These are phyloP conservation scores for Trichoderma gamsii DNA, from an alignment of 495 filamentous ascomycete genomes.

Conservation along the genomic window DNA sequence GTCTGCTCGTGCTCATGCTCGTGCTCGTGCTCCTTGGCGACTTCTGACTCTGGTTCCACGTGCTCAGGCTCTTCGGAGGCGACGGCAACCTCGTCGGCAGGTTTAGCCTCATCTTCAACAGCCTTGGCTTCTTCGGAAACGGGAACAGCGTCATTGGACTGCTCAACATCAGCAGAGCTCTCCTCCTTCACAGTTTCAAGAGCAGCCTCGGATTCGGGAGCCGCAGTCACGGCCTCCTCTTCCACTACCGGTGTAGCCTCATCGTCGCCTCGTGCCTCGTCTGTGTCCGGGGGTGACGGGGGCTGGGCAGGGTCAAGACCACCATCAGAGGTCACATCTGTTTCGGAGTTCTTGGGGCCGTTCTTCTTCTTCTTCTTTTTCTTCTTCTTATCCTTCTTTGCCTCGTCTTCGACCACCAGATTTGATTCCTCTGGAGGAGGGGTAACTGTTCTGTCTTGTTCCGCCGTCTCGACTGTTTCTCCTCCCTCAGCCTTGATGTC, in stretches of 20 bases:
- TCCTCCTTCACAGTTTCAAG: neutral
- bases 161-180: neutral
- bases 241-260: neutral
- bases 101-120: neutral
- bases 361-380: slow-evolving; percentile 18
- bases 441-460: slow-evolving; percentile 16
- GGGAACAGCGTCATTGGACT: neutral
- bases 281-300: neutral
- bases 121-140: slow-evolving; percentile 11
- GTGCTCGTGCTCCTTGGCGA: neutral
- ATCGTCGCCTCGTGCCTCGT: neutral
- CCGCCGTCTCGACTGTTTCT: slow-evolving; percentile 11
- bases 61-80: slow-evolving; percentile 1
- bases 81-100: neutral
- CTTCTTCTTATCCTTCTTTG: slow-evolving; percentile 1
- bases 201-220: neutral
- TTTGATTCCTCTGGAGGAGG: neutral
- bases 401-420: slow-evolving; percentile 8
- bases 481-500: slow-evolving; percentile 14
- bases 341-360: slow-evolving; percentile 15
- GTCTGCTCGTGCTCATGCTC: neutral
- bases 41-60: slow-evolving; percentile 5
- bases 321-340: slow-evolving; percentile 5
- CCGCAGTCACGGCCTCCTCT: neutral
- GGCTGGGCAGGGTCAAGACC: slow-evolving; percentile 9